Base-by-base conservation (phyloP, 371 early-diverging fungal species). In the Mucor racemosus region DNA sequence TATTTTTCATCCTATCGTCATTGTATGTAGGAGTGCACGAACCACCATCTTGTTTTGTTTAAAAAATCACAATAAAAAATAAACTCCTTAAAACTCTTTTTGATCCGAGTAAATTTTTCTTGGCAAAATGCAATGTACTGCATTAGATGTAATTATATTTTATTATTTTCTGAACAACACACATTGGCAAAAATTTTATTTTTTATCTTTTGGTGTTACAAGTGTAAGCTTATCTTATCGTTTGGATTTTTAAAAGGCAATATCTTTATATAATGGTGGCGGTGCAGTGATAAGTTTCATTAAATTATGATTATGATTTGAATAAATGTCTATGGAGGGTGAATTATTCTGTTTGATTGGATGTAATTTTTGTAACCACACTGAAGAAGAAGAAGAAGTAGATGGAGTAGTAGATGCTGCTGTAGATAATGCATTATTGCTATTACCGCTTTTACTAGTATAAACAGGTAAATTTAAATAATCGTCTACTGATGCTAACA, bases 381-480 rank as follows among this genome's bases (percentile, higher is more conserved):
- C 17, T 7, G 55, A 36, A 4, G 42, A 59, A 34, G 59, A 41
- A 8, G 46, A 17, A 11, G 64, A 36, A 19, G 59, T 55, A 14
- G 62, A 26, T 54, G 46, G 11, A n/a, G 55, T 40, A 26, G 50
- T 48, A 33, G 65, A 21, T 3, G 50, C 36, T 58, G 48, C 48
- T 48, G 58, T 38, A 10, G 59, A 58, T 58, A 59, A 50, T 44
- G 57, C 65, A 58, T 42, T 48, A 21, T n/a, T 44, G 15, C 8
- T 21, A 21, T 7, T 10, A 21, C n/a, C 19, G 34, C 34, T 54
- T 54, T 54, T 54, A 15, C 33, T 54, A 13, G 34, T 54, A 54
- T 77, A 77, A 17, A 69, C 75, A 10, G 77, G 77, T 14, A 77
- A 35, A 15, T 70, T 75, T 4, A 67, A 61, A 35, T 69, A 77